Conservation (phyloP, 2,329 filamentous ascomycete genomes). For the Myriosclerotinia curreyana region DNA sequence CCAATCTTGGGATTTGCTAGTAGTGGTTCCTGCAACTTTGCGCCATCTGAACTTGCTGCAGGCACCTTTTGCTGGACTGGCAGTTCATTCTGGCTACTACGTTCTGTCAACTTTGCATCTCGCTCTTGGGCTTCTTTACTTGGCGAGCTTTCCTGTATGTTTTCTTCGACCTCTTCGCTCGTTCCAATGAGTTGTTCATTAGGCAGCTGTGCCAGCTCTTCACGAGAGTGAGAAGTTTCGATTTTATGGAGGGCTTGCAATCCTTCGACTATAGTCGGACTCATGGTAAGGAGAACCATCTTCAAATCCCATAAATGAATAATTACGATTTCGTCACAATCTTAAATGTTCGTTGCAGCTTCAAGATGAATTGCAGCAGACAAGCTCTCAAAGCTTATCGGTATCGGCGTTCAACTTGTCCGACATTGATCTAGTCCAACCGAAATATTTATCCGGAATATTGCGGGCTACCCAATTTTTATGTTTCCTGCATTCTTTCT, state of each 20-base stretch:
- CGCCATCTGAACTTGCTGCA: background rate
- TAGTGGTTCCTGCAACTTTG: slow-evolving; percentile 44
- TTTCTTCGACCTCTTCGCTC: background rate
- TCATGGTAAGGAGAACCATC: slow-evolving; percentile 81
- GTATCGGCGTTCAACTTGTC: slow-evolving; percentile 24
- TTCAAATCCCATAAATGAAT: slow-evolving; percentile 15
- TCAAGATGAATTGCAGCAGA: background rate
- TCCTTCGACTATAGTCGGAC: slow-evolving; percentile 62
- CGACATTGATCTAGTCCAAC: slow-evolving; percentile 31
- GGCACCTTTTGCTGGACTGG: background rate
- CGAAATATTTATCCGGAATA: slow-evolving; percentile 28
- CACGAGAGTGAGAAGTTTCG: background rate
- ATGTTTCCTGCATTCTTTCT: slow-evolving; percentile 11
- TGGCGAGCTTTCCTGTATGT: background rate
- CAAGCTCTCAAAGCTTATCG: slow-evolving; percentile 26
- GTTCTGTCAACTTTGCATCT: background rate
- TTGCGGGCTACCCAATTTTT: slow-evolving; percentile 27
- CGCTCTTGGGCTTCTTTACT: background rate
- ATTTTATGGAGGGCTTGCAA: slow-evolving; percentile 44
- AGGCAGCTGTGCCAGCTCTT: background rate
- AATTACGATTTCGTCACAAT: background rate
- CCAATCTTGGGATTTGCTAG: slow-evolving; percentile 49
- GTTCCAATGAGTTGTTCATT: background rate
- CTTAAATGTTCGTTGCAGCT: background rate
- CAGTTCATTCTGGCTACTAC: background rate